These are phyloP conservation scores for Oryza glumipatula DNA, from an alignment of 176 grass and related monocot species.

Conservation along the genomic window DNA sequence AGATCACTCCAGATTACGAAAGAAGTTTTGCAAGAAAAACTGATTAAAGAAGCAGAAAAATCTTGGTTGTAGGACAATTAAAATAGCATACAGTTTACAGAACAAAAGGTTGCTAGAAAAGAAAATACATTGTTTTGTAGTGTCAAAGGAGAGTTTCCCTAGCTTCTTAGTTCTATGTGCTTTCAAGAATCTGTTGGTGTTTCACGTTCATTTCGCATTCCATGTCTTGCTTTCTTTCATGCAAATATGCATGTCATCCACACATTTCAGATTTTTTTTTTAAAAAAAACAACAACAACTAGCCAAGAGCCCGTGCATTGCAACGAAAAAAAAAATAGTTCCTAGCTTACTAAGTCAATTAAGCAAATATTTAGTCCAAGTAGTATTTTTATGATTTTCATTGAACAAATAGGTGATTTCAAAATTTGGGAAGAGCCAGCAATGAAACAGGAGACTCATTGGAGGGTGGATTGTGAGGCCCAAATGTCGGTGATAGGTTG, in stretches of 20 bases:
- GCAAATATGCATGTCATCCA: neutral
- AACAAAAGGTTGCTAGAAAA: neutral
- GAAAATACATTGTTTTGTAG: neutral
- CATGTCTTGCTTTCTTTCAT: neutral
- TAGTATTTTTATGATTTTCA: no score
- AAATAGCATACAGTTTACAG: neutral
- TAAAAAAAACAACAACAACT: neutral
- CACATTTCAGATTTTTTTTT: neutral
- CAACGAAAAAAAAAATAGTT: no score
- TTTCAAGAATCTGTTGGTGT: neutral
- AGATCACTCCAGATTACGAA: neutral
- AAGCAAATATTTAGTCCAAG: no score
- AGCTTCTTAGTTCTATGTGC: neutral
- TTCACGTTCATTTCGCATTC: neutral
- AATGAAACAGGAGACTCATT: no score
- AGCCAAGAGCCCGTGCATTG: no score
- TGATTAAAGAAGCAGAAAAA: neutral
- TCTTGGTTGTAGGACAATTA: neutral
- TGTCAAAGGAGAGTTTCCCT: neutral
- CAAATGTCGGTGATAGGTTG: no score
- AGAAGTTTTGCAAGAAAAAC: neutral
- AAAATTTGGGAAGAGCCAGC: no score
- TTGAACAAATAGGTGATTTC: no score
- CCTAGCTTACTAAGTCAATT: no score
- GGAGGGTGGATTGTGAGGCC: no score